phyloP scores from a whole-genome alignment of 106 monocot genomes.

The Acorus gramineus region DNA sequence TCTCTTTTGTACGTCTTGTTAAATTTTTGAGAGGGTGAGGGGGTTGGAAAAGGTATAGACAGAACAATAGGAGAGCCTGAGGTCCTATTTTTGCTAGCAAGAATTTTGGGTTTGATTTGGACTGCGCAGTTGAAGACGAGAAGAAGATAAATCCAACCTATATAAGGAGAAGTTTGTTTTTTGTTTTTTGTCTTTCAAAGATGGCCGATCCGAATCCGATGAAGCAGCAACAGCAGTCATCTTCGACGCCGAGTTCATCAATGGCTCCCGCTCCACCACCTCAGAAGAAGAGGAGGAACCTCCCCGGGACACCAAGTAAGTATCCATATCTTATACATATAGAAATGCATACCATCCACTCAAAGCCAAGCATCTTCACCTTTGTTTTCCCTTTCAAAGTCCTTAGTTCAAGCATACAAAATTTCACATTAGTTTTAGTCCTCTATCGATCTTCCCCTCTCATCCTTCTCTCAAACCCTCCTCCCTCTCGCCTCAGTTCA shows the following conservation, averaged over 20 bases:
- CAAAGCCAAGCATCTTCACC: not conserved
- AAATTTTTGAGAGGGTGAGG: not conserved
- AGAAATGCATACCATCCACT: not conserved
- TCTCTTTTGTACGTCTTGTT: not conserved
- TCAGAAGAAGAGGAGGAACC: conserved; percentile 44
- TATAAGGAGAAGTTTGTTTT: conserved; percentile 10
- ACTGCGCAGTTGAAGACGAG: not conserved
- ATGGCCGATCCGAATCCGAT: conserved; percentile 30
- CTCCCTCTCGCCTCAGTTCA: no score
- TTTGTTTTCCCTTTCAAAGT: not conserved
- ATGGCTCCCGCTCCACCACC: conserved; percentile 11
- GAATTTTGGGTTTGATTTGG: conserved; percentile 23
- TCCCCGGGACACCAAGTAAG: conserved; percentile 63
- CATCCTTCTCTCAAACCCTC: no score
- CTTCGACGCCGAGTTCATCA: not conserved
- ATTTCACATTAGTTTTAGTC: no score
- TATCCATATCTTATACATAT: conserved; percentile 11
- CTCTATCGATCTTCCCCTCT: not conserved
- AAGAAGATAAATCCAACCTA: not conserved
- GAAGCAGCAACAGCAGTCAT: conserved; percentile 16
- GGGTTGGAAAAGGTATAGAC: conserved; percentile 4
- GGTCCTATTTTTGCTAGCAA: conserved; percentile 9
- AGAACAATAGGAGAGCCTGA: conserved; percentile 10
- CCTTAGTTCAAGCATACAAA: no score
- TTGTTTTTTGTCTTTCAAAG: not conserved